These are phyloP conservation scores for Cryphonectria japonica DNA, from an alignment of 2,329 filamentous ascomycete species.

Conservation along the genomic window DNA sequence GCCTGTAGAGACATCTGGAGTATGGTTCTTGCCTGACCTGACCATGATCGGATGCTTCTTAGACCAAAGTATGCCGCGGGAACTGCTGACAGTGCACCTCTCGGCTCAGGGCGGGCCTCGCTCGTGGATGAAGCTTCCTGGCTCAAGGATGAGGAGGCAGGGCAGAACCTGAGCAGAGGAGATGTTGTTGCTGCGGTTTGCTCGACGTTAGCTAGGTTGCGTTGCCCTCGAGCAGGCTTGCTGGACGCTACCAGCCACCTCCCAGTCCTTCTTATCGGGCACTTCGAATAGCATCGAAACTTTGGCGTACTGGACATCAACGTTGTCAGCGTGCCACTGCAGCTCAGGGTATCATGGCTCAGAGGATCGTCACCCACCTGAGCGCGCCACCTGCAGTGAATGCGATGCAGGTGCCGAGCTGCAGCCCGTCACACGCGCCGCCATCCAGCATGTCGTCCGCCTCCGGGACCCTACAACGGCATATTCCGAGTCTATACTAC, in stretches of 20 bases:
- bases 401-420: slow-evolving; percentile 3
- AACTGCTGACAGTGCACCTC: background rate
- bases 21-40: background rate
- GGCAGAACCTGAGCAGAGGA: background rate
- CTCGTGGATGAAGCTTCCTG: background rate
- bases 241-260: background rate
- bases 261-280: background rate
- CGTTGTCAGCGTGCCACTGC: background rate
- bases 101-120: background rate
- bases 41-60: background rate
- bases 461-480: background rate
- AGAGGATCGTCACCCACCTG: background rate
- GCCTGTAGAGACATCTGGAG: background rate
- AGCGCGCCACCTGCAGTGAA: slow-evolving; percentile 11
- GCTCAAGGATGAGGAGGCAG: background rate
- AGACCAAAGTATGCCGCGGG: background rate
- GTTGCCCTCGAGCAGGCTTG: background rate
- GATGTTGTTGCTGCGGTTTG: background rate
- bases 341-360: background rate
- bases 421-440: background rate
- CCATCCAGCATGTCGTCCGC: background rate
- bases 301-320: background rate
- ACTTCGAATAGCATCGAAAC: background rate
- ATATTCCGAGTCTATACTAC: background rate
- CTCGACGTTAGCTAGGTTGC: background rate